phyloP scores from a whole-genome alignment of 768 basidiomycete genomes.

The Lactarius pseudohatsudake region DNA sequence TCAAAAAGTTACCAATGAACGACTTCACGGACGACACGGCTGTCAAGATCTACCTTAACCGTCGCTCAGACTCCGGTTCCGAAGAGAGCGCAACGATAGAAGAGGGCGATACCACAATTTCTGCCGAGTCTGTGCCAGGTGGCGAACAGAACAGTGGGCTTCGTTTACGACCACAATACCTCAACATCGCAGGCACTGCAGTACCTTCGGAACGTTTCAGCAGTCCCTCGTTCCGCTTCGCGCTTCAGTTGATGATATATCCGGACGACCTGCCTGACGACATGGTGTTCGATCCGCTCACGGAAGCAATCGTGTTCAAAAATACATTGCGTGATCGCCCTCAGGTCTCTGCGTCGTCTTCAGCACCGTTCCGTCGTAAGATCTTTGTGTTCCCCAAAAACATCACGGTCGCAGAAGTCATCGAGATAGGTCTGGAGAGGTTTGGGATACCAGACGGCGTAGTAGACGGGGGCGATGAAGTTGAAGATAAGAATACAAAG shows the following conservation, averaged over 20 bases:
- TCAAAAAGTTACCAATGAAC: conserved; percentile 91
- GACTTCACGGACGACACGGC: conserved; percentile 97
- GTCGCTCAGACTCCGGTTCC: conserved; percentile 41
- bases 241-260: conserved; percentile 83
- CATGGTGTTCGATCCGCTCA: conserved; percentile 90
- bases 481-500: conserved; percentile 89
- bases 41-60: conserved; percentile 94
- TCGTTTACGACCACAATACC: conserved; percentile 43
- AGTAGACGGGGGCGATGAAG: conserved; percentile 96
- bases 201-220: conserved; percentile 73
- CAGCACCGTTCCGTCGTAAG: conserved; percentile 65
- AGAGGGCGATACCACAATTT: conserved; percentile 45
- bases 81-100: conserved; percentile 44
- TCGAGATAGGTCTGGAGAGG: conserved; percentile 86
- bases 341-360: conserved; percentile 40
- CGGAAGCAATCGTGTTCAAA: conserved; percentile 92
- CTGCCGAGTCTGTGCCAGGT: conserved; percentile 39
- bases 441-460: conserved; percentile 98
- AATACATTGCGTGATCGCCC: conserved; percentile 61
- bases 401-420: conserved; percentile 93
- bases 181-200: conserved; percentile 39
- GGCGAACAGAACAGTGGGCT: conserved; percentile 33
- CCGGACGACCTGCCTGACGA: conserved; percentile 91
- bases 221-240: conserved; percentile 82
- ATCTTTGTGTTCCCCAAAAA: conserved; percentile 93